These are phyloP conservation scores for Serendipita sp. DNA, from an alignment of 768 basidiomycete species.

Conservation along the genomic window DNA sequence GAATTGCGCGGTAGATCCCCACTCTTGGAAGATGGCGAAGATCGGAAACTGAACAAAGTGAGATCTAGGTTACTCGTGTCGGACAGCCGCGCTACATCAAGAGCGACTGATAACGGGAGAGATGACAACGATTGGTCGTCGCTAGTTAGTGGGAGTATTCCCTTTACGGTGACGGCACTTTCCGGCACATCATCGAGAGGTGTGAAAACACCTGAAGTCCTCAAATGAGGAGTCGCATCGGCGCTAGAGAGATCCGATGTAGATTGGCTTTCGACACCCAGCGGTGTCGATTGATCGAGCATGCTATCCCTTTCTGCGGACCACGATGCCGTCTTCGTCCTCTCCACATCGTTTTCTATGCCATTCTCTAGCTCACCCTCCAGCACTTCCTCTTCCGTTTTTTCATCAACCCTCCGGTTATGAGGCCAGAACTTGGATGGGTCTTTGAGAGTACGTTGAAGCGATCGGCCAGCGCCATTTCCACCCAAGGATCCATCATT, in stretches of 20 bases:
- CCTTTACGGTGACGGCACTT: too few species aligned
- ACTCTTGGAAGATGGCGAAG: neutral
- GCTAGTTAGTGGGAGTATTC: neutral
- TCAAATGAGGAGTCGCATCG: too few species aligned
- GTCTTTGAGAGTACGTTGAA: neutral
- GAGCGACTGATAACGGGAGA: neutral
- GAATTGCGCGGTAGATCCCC: neutral
- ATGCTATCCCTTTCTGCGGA: neutral
- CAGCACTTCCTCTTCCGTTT: neutral
- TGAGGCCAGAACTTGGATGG: slow-evolving; percentile 7
- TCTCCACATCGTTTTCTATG: neutral
- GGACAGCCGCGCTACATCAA: neutral
- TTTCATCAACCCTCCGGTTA: neutral
- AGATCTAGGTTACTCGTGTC: neutral
- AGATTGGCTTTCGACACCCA: too few species aligned
- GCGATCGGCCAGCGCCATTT: neutral
- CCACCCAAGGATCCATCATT: neutral
- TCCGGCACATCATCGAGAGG: too few species aligned
- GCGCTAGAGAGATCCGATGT: too few species aligned
- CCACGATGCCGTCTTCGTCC: neutral
- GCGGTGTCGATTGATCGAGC: neutral
- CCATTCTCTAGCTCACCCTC: neutral
- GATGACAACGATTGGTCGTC: neutral
- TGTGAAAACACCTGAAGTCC: too few species aligned
- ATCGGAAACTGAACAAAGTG: neutral